A percentile compares a stretch with the other conserved stretches of the same genome.
These are phyloP conservation scores for Hemerocallis citrina DNA, from an alignment of 106 monocot genomes.

Conservation along the genomic window DNA sequence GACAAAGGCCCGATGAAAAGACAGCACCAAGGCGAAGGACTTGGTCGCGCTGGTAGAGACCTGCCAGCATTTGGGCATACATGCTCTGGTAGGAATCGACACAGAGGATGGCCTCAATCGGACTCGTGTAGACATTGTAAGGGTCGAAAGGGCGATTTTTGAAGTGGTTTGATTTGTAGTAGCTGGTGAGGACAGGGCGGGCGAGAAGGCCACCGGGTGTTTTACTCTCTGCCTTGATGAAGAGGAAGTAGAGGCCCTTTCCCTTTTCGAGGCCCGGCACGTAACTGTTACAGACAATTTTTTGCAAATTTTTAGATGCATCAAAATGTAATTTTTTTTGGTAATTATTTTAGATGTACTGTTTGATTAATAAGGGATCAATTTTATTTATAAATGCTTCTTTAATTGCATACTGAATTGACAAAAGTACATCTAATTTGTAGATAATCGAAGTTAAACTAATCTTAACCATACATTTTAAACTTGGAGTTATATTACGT, in stretches of 20 bases:
- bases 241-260: constrained; percentile 71
- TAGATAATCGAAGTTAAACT: too few relatives aligned
- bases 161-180: constrained; percentile 73
- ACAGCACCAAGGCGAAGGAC: constrained; percentile 22
- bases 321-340: too few relatives aligned
- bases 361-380: too few relatives aligned
- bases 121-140: constrained; percentile 26
- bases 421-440: too few relatives aligned
- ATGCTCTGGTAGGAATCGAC: constrained; percentile 46
- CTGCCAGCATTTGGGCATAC: constrained; percentile 41
- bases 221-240: constrained; percentile 59
- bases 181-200: constrained; percentile 69
- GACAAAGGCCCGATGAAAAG: constrained; percentile 19
- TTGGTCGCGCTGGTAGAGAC: constrained; percentile 17
- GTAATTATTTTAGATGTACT: too few relatives aligned
- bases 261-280: constrained; percentile 59
- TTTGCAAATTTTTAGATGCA: too few relatives aligned
- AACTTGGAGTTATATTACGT: too few relatives aligned
- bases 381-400: too few relatives aligned
- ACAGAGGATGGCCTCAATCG: constrained; percentile 32
- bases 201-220: constrained; percentile 62
- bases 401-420: too few relatives aligned
- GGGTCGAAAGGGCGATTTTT: constrained; percentile 38
- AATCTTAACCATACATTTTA: too few relatives aligned
- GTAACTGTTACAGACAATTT: too few relatives aligned